Base-by-base conservation (phyloP, 1,284 basidiomycete species). In the Stereum hirsutum region DNA sequence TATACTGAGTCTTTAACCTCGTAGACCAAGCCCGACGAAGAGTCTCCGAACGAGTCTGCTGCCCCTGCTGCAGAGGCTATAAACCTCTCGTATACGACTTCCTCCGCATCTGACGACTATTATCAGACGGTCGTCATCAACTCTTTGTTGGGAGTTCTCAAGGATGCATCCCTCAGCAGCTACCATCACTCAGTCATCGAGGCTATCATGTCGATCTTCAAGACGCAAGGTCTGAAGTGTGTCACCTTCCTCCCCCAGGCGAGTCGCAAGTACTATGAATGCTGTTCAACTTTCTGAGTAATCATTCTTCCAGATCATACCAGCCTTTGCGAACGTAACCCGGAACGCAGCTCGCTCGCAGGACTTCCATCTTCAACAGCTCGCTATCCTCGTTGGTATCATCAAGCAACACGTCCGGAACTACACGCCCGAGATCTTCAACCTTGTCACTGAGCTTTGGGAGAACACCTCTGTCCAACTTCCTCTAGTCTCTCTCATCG, bases 131-230 rank as follows among this genome's bases (percentile, higher is more conserved):
- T 96, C 4, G 95, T 94, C 32, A 90, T 99, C 62, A 88, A 84
- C 37, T 81, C 92, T 1, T 73, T 99, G 19, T 75, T 99, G 37
- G 77, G 79, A 41, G 90, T 99, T 44, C 67, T 99, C 51, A 89
- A 86, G 57, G 96, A 98, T 57, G 82, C 89, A 45, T 83, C 91
- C 5, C 70, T 95, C 50, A 85, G 75, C 56, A 80, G 73, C 49
- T 84, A 93, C 55, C 93, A 98, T 54, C 83, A 92, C 62, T 90
- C 84, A 36, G 95, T 95, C 46, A 95, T 99, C 51, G 94, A 99
- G 61, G 94, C 95, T 2, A 89, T 99, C 56, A 99, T 99, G 91
- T 90, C 94, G 47, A 98, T 99, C 50, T 99, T 99, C 76, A 93
- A 95, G 63, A 98, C 94, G 0, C 93, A 99, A 60, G 91, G 96